These are phyloP conservation scores for Rhodotorula glutinis DNA, from an alignment of 1,284 basidiomycete species.

Conservation along the genomic window DNA sequence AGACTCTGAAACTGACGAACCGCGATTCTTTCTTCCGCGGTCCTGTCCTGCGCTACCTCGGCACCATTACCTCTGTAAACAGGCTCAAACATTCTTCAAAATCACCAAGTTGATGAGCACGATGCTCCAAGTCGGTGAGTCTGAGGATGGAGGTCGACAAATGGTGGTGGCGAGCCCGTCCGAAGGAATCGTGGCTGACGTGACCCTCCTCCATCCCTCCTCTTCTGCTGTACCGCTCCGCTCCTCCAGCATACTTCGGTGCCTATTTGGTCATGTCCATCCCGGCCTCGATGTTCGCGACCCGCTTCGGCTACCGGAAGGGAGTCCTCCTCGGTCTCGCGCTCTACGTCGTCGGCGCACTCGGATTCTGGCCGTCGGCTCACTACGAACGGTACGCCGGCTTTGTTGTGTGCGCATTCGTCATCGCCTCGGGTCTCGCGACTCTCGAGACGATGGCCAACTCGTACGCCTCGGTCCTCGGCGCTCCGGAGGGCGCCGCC, in stretches of 20 bases:
- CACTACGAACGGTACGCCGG: slow-evolving; percentile 50
- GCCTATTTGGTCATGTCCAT: slow-evolving; percentile 45
- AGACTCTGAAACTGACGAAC: too few relatives aligned
- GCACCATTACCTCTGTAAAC: too few relatives aligned
- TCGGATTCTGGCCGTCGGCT: slow-evolving; percentile 78
- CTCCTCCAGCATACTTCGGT: slow-evolving; percentile 54
- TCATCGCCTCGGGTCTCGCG: slow-evolving; percentile 65
- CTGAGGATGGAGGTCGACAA: too few relatives aligned
- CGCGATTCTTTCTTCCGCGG: too few relatives aligned
- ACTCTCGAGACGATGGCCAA: slow-evolving; percentile 61
- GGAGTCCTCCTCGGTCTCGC: slow-evolving; percentile 60
- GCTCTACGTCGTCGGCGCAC: slow-evolving; percentile 67
- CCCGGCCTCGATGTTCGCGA: slow-evolving; percentile 49
- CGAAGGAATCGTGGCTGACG: too few relatives aligned
- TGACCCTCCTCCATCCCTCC: too few relatives aligned
- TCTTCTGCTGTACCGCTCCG: too few relatives aligned
- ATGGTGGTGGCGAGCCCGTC: too few relatives aligned
- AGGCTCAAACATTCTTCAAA: slow-evolving; percentile 58
- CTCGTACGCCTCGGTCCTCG: slow-evolving; percentile 66
- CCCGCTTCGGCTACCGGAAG: slow-evolving; percentile 52
- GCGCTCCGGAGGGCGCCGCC: slow-evolving; percentile 66
- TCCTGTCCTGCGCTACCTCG: too few relatives aligned
- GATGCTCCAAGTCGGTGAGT: slow-evolving; percentile 59
- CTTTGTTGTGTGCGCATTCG: slow-evolving; percentile 15
- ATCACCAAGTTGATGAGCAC: slow-evolving; percentile 78